These are phyloP conservation scores for Collybiopsis confluens DNA, from an alignment of 768 basidiomycete genomes.

Conservation along the genomic window DNA sequence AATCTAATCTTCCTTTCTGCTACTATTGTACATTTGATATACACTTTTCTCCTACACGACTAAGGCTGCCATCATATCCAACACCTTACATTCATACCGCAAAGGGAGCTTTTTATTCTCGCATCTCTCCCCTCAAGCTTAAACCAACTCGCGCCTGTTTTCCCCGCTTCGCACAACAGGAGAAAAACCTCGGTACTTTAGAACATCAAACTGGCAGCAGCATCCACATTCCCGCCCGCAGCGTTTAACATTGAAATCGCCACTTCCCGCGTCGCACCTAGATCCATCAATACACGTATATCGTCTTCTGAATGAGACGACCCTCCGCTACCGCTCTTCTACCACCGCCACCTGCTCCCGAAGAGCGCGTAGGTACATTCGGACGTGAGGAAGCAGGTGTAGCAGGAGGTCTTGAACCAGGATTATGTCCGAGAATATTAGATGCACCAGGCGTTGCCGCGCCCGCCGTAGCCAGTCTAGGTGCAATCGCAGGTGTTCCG, in stretches of 20 bases:
- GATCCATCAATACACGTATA: constrained; percentile 63
- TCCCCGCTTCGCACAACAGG: no score
- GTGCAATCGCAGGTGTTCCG: constrained; percentile 33
- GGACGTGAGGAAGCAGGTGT: neutral
- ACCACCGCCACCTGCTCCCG: neutral
- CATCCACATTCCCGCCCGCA: constrained; percentile 80
- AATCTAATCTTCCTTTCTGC: no score
- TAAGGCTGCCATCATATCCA: no score
- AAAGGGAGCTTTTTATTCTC: no score
- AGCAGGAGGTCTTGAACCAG: constrained; percentile 17
- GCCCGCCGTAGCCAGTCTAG: constrained; percentile 7
- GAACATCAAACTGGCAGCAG: constrained; percentile 86
- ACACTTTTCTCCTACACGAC: no score
- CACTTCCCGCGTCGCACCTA: constrained; percentile 74
- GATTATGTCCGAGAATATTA: constrained; percentile 11
- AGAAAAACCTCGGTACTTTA: constrained; percentile 21
- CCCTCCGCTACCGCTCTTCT: no score
- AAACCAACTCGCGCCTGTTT: no score
- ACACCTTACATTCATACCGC: no score
- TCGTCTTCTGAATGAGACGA: constrained; percentile 53
- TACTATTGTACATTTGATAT: no score
- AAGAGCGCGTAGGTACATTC: neutral
- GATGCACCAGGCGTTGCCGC: constrained; percentile 11
- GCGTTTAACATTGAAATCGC: constrained; percentile 77
- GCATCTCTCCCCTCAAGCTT: no score